phyloP scores from a whole-genome alignment of 1,284 basidiomycete species.

The Ganoderma boninense region DNA sequence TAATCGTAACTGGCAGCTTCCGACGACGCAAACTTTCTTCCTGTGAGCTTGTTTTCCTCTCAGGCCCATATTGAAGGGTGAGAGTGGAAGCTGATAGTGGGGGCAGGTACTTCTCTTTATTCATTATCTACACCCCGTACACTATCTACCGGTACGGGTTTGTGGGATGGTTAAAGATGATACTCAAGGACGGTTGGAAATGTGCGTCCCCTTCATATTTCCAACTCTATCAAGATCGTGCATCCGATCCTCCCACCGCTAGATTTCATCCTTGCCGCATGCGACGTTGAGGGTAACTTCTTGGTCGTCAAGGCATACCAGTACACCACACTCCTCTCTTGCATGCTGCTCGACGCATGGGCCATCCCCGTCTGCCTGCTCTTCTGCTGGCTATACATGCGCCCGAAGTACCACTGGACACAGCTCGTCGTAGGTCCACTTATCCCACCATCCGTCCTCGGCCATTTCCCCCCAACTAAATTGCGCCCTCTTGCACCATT shows the following conservation, averaged over 20 bases:
- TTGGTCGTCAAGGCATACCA: constrained; percentile 86
- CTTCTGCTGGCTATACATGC: constrained; percentile 85
- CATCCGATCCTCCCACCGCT: constrained; percentile 2
- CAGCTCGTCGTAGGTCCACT: constrained; percentile 68
- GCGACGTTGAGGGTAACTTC: constrained; percentile 88
- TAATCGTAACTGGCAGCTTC: constrained; percentile 72
- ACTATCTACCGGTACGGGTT: constrained; percentile 77
- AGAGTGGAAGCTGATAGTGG: not conserved
- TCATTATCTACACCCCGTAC: constrained; percentile 82
- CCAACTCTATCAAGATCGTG: not conserved
- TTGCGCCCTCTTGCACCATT: not conserved
- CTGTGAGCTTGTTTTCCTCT: constrained; percentile 56
- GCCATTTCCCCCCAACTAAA: not conserved
- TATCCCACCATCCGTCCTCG: not conserved
- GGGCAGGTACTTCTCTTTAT: constrained; percentile 79
- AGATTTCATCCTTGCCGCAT: constrained; percentile 81
- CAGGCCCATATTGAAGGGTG: not conserved
- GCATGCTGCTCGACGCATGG: constrained; percentile 90
- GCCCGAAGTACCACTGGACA: constrained; percentile 82
- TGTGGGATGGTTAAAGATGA: constrained; percentile 11
- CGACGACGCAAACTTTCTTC: constrained; percentile 85
- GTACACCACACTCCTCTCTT: constrained; percentile 86
- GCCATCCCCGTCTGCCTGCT: constrained; percentile 87
- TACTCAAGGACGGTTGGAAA: constrained; percentile 79
- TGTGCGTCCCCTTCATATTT: constrained; percentile 55